These are phyloP conservation scores for Tetraselmis chui DNA, from an alignment of 139 green algal species.

Conservation along the genomic window DNA sequence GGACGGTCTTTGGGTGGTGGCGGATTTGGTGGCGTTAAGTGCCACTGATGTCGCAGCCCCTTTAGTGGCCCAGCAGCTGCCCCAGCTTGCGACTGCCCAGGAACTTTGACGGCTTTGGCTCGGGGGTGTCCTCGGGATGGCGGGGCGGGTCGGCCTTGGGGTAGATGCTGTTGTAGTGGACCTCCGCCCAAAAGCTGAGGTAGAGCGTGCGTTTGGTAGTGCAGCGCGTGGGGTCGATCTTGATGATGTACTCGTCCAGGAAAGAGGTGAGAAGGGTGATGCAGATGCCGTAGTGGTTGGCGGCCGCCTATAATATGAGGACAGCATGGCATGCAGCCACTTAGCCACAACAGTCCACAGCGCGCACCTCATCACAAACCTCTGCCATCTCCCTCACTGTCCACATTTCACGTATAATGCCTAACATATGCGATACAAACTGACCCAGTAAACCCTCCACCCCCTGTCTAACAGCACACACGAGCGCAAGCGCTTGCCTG, in stretches of 20 bases:
- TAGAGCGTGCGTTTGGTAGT: slow-evolving; percentile 32
- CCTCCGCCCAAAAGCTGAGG: slow-evolving; percentile 75
- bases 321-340: no score
- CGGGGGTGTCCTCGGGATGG: neutral
- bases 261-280: slow-evolving; percentile 63
- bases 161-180: slow-evolving; percentile 60
- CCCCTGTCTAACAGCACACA: no score
- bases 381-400: no score
- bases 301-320: no score
- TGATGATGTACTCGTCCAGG: slow-evolving; percentile 43
- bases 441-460: no score
- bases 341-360: no score
- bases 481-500: slow-evolving; percentile 36
- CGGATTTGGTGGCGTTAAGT: no score
- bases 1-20: no score
- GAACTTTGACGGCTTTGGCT: slow-evolving; percentile 15
- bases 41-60: no score
- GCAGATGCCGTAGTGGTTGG: slow-evolving; percentile 45
- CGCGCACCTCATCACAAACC: no score
- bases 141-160: slow-evolving; percentile 15
- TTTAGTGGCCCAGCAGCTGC: slow-evolving; percentile 1
- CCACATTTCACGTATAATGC: no score
- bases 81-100: slow-evolving; percentile 27
- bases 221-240: slow-evolving; percentile 40
- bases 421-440: no score